Evolutionary conservation across 371 early-diverging fungal genomes (phyloP).

Genomic region (Mortierella sp.): DNA sequence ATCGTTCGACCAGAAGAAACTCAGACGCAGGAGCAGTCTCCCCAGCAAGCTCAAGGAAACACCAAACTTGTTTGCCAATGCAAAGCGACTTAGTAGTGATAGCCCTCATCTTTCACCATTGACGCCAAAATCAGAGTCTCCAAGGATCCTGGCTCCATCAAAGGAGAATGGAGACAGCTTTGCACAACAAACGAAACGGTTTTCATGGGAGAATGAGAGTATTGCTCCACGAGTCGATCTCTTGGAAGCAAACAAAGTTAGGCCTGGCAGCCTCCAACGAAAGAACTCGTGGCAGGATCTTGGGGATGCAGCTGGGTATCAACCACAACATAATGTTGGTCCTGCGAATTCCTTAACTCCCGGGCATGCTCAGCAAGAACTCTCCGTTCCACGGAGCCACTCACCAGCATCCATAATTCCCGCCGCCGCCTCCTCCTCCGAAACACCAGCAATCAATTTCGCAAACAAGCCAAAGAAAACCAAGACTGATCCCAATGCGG

Average conservation of each 20-base stretch:
- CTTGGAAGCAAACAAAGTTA: constrained; percentile 5
- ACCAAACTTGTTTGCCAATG: constrained; percentile 21
- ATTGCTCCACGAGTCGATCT: constrained; percentile 42
- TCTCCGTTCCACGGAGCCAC: background rate
- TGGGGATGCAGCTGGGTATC: background rate
- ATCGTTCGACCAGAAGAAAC: constrained; percentile 29
- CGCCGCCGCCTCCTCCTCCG: background rate
- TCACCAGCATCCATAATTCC: background rate
- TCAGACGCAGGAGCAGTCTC: constrained; percentile 44
- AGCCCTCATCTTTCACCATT: constrained; percentile 15
- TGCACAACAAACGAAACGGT: constrained; percentile 31
- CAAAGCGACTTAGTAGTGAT: constrained; percentile 18
- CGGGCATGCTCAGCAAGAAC: too few relatives aligned
- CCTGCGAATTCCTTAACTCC: background rate
- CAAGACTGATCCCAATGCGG: background rate
- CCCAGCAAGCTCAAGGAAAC: constrained; percentile 39
- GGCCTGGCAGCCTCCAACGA: constrained; percentile 16
- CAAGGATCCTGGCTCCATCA: background rate
- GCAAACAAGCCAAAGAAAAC: background rate
- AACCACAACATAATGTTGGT: background rate
- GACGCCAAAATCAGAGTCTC: background rate
- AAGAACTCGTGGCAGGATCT: constrained; percentile 37
- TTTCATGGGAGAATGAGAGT: constrained; percentile 49
- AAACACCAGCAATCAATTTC: background rate
- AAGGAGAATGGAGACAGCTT: constrained; percentile 5